Conservation (phyloP, 2,329 filamentous ascomycete genomes). For the Domatiomyces catenatus region DNA sequence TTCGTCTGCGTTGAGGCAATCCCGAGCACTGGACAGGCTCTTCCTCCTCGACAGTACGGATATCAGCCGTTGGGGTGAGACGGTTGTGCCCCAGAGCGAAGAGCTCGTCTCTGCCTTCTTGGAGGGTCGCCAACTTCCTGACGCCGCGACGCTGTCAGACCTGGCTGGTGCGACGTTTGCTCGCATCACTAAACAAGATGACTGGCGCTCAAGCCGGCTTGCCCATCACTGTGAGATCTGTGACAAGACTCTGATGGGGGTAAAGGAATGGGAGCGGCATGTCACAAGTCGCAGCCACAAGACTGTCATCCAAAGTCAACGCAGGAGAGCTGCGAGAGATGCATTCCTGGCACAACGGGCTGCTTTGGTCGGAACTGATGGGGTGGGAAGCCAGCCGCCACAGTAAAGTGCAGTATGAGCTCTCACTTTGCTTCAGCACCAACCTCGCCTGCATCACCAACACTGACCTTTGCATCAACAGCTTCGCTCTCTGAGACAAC, state of each 20-base stretch:
- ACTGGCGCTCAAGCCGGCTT: slow-evolving; percentile 30
- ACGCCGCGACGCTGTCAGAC: slow-evolving; percentile 42
- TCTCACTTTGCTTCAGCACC: background rate
- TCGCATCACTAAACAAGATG: slow-evolving; percentile 38
- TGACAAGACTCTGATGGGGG: slow-evolving; percentile 38
- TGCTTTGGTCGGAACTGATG: background rate
- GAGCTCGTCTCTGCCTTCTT: slow-evolving; percentile 51
- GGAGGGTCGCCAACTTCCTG: slow-evolving; percentile 37
- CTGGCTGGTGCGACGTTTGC: slow-evolving; percentile 42
- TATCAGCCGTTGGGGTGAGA: slow-evolving; percentile 41
- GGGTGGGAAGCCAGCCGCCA: background rate
- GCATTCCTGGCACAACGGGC: background rate
- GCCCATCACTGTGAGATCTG: slow-evolving; percentile 58
- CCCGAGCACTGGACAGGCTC: slow-evolving; percentile 40
- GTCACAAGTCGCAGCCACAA: slow-evolving; percentile 42
- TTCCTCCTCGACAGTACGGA: slow-evolving; percentile 74
- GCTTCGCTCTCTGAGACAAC: background rate
- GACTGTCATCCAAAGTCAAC: slow-evolving; percentile 24
- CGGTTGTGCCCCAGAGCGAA: slow-evolving; percentile 52
- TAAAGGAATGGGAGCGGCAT: slow-evolving; percentile 44
- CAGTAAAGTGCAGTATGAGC: background rate
- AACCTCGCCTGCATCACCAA: background rate
- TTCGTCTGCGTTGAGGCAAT: slow-evolving; percentile 48
- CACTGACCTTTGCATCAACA: background rate
- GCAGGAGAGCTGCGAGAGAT: slow-evolving; percentile 4